Percentiles rank a stretch among this genome's conserved stretches.
These are phyloP conservation scores for Kandelia obovata DNA, from an alignment of 345 rosid genomes.

Conservation along the genomic window DNA sequence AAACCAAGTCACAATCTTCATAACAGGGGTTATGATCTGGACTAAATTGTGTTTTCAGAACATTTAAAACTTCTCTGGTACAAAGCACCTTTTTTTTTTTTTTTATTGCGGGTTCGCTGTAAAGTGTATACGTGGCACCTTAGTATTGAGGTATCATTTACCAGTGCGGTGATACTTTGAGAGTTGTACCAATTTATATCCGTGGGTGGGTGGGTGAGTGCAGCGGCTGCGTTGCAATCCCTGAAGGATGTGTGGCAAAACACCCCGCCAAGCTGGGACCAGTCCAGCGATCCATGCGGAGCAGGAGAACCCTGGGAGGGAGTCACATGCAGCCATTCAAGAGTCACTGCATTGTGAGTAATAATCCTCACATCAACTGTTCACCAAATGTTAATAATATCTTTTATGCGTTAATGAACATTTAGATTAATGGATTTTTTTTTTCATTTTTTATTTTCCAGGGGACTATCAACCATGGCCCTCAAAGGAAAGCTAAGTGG, in stretches of 20 bases:
- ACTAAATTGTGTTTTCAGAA: too few species aligned
- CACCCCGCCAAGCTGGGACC: slow-evolving; percentile 73
- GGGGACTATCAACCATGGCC: slow-evolving; percentile 83
- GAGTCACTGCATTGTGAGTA: slow-evolving; percentile 80
- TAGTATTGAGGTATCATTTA: not conserved
- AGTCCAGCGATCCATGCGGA: slow-evolving; percentile 76
- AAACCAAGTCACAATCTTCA: too few species aligned
- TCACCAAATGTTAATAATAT: too few species aligned
- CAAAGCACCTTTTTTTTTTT: too few species aligned
- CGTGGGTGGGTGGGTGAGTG: not conserved
- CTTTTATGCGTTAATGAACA: too few species aligned
- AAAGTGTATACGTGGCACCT: not conserved
- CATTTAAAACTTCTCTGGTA: too few species aligned
- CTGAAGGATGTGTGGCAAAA: slow-evolving; percentile 70
- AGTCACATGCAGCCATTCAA: slow-evolving; percentile 59
- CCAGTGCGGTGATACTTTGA: too few species aligned
- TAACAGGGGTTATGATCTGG: too few species aligned
- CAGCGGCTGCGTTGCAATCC: slow-evolving; percentile 77
- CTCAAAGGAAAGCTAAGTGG: slow-evolving; percentile 79
- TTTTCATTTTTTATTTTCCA: slow-evolving; percentile 19
- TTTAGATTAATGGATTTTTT: not conserved
- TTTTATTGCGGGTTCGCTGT: not conserved
- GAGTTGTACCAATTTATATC: not conserved
- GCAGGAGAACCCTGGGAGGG: slow-evolving; percentile 71
- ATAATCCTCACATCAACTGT: not conserved